Percentiles rank a stretch among this genome's conserved stretches.
phyloP scores from a whole-genome alignment of 2,329 filamentous ascomycete species.

The Monilinia polystroma region DNA sequence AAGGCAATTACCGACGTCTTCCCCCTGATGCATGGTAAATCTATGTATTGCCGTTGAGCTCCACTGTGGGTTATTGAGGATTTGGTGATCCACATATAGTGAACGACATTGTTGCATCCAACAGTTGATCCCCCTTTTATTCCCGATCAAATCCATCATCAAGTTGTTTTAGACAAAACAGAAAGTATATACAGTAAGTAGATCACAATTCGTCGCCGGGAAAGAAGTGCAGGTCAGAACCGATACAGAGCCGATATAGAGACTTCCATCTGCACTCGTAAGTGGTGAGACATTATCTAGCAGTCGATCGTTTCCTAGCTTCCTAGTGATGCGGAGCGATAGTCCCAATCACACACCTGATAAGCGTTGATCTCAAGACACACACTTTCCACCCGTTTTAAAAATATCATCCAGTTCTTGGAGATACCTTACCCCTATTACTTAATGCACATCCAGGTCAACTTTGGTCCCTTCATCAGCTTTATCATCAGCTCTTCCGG shows the following conservation, averaged over 20 bases:
- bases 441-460: neutral
- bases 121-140: constrained; percentile 2
- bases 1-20: constrained; percentile 22
- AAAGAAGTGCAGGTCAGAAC: neutral
- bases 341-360: neutral
- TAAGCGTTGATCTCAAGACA: neutral
- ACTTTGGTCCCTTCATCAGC: neutral
- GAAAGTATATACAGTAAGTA: neutral
- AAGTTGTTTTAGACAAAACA: neutral
- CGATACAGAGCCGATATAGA: neutral
- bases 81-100: neutral
- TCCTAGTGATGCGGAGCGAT: neutral
- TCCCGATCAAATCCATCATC: neutral
- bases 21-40: constrained; percentile 18
- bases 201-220: neutral
- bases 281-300: constrained; percentile 6
- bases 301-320: neutral
- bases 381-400: neutral
- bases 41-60: constrained; percentile 12
- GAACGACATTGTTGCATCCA: neutral
- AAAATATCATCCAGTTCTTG: neutral
- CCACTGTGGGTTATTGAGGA: constrained; percentile 1
- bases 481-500: neutral
- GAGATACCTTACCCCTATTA: neutral
- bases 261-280: neutral